Evolutionary conservation across 2,329 filamentous ascomycete species (phyloP), one percentile per base, ranked within the genome.

Genomic region (Pseudofabraea citricarpa): DNA sequence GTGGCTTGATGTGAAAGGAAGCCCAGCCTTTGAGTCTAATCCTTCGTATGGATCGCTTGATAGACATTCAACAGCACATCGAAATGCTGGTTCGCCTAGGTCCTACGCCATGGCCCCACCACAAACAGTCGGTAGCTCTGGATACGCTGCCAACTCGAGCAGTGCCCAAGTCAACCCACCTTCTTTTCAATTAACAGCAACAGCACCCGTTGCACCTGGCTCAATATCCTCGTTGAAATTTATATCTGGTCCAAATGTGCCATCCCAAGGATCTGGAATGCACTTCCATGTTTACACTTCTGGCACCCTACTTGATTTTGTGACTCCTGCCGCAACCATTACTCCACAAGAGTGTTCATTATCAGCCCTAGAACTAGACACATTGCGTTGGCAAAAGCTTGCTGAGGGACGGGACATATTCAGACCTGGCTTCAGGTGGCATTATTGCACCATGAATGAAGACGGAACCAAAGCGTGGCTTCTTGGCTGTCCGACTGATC

Each of bases 271-370:
- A 37, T 86, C 90, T 4, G 93, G 93, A 13, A 91, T 87, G 45
- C 93, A 98, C 64, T 98, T 95, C 59, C 93, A 98, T 61, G 83
- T 91, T 33, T 96, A 95, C 63, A 91, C 90, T 6, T 95, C 91
- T 0, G 90, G 90, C 5, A 90, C 87, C 21, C 76, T 98, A 36
- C 79, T 98, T 26, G 93, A 98, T 62, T 91, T 98, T 60, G 87
- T 95, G 31, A 96, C 93, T 0, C 91, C 91, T 2, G 89, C 90
- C 2, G 85, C 89, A 13, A 90, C 90, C 1, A 91, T 91, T 50
- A 85, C 84, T 6, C 81, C 86, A 3, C 84, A 86, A 50, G 90
- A 97, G 55, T 97, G 91, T 52, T 95, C 90, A 16, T 66, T 98
- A 18, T 95, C 90, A 0, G 87, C 90, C 3, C 70, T 98, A 20